Percentiles rank a stretch among this genome's conserved stretches.
phyloP scores from a whole-genome alignment of 2,329 filamentous ascomycete species.

The Microsporum audouinii region DNA sequence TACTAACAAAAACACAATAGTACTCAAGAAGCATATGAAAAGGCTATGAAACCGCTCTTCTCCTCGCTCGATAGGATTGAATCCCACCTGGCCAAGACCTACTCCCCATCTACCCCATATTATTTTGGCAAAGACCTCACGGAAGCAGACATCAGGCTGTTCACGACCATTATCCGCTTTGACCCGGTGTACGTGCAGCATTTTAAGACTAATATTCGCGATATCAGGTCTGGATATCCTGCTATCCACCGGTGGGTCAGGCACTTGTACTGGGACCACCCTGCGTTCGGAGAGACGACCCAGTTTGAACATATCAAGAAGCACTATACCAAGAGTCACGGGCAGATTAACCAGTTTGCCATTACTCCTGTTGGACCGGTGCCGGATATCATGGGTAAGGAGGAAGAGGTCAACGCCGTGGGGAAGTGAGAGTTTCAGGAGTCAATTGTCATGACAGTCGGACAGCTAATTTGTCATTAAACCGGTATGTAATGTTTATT shows the following conservation, averaged over 20 bases:
- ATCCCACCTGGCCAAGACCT: slow-evolving; percentile 47
- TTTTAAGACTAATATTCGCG: slow-evolving; percentile 70
- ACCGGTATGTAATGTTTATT: neutral
- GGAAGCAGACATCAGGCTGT: slow-evolving; percentile 70
- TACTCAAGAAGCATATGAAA: slow-evolving; percentile 70
- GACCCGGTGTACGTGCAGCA: slow-evolving; percentile 73
- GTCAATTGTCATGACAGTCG: too few relatives aligned
- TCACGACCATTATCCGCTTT: slow-evolving; percentile 60
- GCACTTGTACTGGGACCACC: slow-evolving; percentile 69
- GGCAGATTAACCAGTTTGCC: slow-evolving; percentile 51
- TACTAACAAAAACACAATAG: slow-evolving; percentile 9
- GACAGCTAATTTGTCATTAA: neutral
- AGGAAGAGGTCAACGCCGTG: slow-evolving; percentile 56
- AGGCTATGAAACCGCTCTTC: slow-evolving; percentile 61
- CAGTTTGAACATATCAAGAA: slow-evolving; percentile 94
- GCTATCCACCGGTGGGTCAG: slow-evolving; percentile 69
- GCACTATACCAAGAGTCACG: slow-evolving; percentile 56
- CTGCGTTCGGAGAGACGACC: slow-evolving; percentile 70
- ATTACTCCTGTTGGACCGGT: slow-evolving; percentile 80
- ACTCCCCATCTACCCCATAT: slow-evolving; percentile 35
- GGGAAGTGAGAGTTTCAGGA: neutral
- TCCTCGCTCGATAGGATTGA: slow-evolving; percentile 66
- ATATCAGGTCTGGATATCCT: slow-evolving; percentile 76
- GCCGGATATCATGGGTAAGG: slow-evolving; percentile 66
- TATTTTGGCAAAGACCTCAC: slow-evolving; percentile 67